A percentile compares a stretch with the other conserved stretches of the same genome.
Conservation (phyloP, 2,329 filamentous ascomycete species). For the Venturiaceae sp. region DNA sequence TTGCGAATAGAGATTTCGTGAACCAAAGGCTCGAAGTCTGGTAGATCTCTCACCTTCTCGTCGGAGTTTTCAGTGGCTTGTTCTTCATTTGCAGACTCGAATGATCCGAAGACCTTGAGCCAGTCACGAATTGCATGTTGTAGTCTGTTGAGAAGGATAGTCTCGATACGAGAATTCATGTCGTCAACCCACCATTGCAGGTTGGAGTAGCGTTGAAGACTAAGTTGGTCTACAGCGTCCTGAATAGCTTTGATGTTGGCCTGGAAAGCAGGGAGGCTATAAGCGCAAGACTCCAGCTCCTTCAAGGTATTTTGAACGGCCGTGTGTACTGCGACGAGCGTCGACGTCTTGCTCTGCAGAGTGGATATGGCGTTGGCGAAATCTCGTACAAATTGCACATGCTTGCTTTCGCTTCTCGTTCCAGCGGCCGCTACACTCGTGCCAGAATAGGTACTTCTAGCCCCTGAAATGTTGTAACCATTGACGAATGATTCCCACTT, state of each 20-base stretch:
- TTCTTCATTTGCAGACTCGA: constrained; percentile 30
- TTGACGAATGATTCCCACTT: constrained; percentile 98
- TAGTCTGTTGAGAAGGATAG: constrained; percentile 71
- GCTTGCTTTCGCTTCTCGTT: constrained; percentile 66
- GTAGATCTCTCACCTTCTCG: constrained; percentile 41
- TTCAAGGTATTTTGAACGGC: constrained; percentile 71
- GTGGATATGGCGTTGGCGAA: constrained; percentile 81
- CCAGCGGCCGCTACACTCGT: constrained; percentile 49
- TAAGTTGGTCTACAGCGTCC: constrained; percentile 87
- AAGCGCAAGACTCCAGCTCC: constrained; percentile 77
- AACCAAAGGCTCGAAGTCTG: constrained; percentile 62
- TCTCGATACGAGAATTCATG: constrained; percentile 78
- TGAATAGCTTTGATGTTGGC: constrained; percentile 78
- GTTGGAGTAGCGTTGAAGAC: constrained; percentile 92
- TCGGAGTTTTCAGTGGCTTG: constrained; percentile 17
- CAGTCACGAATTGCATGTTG: constrained; percentile 75
- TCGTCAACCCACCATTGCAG: constrained; percentile 80
- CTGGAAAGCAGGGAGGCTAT: constrained; percentile 71
- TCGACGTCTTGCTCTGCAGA: constrained; percentile 77
- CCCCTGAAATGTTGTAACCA: constrained; percentile 73
- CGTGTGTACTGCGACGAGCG: constrained; percentile 69
- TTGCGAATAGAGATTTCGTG: constrained; percentile 97
- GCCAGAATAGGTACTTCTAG: constrained; percentile 35
- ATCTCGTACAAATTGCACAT: constrained; percentile 92
- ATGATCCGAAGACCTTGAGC: constrained; percentile 69